phyloP scores from a whole-genome alignment of 2,329 filamentous ascomycete species.

The Hypoxylon sp. region DNA sequence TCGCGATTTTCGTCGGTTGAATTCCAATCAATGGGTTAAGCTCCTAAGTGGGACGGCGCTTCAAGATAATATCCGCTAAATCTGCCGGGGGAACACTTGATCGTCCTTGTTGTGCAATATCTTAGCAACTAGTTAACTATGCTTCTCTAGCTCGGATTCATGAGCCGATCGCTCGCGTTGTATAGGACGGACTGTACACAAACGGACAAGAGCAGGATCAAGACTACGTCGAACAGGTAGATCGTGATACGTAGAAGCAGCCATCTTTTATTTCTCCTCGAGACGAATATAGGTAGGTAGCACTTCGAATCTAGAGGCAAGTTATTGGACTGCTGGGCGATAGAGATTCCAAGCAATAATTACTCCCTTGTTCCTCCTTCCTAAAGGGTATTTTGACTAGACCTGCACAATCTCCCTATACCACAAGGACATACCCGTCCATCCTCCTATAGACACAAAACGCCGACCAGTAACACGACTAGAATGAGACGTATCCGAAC shows the following conservation, averaged over 20 bases:
- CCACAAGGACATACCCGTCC: constrained; percentile 19
- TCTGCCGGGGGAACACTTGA: constrained; percentile 14
- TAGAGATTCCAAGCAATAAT: constrained; percentile 11
- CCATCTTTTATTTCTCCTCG: background rate
- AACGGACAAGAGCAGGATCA: background rate
- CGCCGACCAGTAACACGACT: constrained; percentile 31
- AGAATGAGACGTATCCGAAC: constrained; percentile 24
- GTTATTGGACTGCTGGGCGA: background rate
- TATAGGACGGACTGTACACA: background rate
- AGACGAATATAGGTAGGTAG: background rate
- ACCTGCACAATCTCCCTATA: constrained; percentile 34
- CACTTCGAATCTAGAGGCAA: constrained; percentile 4
- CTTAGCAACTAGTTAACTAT: background rate
- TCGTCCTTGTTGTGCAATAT: constrained; percentile 14
- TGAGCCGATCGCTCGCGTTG: constrained; percentile 6
- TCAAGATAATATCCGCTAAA: constrained; percentile 23
- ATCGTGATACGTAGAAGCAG: background rate
- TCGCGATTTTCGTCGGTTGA: constrained; percentile 20
- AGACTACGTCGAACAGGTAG: background rate
- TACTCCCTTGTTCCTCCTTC: constrained; percentile 22
- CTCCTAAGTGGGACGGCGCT: constrained; percentile 14
- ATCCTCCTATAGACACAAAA: constrained; percentile 25
- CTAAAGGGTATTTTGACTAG: constrained; percentile 13
- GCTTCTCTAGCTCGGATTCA: constrained; percentile 2
- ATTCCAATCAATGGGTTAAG: constrained; percentile 2